These are phyloP conservation scores for Backusella parvicylindrica DNA, from an alignment of 192 early-diverging fungal species.

Conservation along the genomic window DNA sequence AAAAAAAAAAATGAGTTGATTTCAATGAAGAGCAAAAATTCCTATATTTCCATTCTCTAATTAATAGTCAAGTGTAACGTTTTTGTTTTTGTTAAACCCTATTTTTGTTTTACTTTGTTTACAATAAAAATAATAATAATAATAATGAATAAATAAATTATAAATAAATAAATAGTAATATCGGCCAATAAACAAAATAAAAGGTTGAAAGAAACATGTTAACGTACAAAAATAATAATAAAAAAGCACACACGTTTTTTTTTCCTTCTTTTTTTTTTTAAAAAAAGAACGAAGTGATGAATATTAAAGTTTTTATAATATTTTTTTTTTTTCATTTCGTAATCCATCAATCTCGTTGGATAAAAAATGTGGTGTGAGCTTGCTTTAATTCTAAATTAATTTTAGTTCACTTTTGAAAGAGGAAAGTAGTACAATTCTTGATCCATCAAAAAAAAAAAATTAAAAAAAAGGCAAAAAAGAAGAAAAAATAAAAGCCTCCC, in stretches of 20 bases:
- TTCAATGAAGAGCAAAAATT: neutral
- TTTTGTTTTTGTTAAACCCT: neutral
- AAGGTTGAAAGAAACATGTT: neutral
- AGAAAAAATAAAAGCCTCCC: neutral
- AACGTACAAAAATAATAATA: neutral
- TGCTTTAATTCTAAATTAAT: constrained; percentile 2
- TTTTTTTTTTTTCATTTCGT: neutral
- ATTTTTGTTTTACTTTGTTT: neutral
- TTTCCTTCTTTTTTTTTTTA: neutral
- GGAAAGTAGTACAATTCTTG: neutral
- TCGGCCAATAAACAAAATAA: neutral
- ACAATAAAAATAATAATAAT: neutral
- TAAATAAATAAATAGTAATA: neutral
- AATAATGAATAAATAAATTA: neutral
- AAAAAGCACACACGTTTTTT: neutral
- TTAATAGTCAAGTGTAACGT: neutral
- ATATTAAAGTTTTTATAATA: neutral
- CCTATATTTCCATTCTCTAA: neutral
- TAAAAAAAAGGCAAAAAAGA: neutral
- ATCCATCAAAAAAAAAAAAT: constrained; percentile 7
- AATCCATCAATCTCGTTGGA: neutral
- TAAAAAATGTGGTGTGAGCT: constrained; percentile 18
- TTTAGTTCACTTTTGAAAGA: neutral
- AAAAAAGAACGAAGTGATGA: neutral
- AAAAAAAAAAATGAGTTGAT: neutral